Evolutionary conservation across 1,284 basidiomycete genomes (phyloP), one percentile per base, ranked within the genome.

Genomic region (Ustilago shanxiensis): DNA sequence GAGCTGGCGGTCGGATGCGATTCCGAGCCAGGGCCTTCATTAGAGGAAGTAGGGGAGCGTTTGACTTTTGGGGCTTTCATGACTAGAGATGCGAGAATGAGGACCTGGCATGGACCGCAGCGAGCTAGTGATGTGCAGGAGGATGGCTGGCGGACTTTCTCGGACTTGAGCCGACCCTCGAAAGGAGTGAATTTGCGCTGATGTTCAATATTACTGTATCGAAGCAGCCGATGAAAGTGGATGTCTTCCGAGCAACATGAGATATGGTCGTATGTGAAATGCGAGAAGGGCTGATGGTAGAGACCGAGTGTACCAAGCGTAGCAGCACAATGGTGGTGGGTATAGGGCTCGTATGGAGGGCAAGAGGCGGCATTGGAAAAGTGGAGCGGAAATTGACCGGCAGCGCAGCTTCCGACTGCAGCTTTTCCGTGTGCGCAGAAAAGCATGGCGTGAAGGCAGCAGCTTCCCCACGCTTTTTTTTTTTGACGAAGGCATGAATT

Each of bases 31-130:
- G 37, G 26, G 33, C 54, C 51, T 10, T 47, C 53, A n/a, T 62
- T 62, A 10, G 69, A 66, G 2, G 52, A 62, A 18, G 55, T 33
- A 0, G 69, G 69, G 26, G 69, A 72, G 22, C 63, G 60, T 37
- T 72, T 72, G 47, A 62, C 20, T 29, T 66, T 66, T 26, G 69
- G 59, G 1, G 56, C 69, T n/a, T 72, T 72, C 69, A 72, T 72
- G 24, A 20, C 51, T 18, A 28, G 29, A n/a, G 22, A 11, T 57
- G 7, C 33, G n/a, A 2, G 10, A 22, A 7, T 5, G 20, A 35
- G 52, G 20, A 37, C 8, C 47, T 49, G 22, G 16, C 47, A 44
- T 49, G 47, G 16, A 49, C 6, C 11, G 24, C 8, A 49, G 26
- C 47, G 20, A 54, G 18, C 7, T 22, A n/a, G 29, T 52, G 50